Base-by-base conservation (phyloP, 2,329 filamentous ascomycete genomes). In the Hypoxylon sp. region DNA sequence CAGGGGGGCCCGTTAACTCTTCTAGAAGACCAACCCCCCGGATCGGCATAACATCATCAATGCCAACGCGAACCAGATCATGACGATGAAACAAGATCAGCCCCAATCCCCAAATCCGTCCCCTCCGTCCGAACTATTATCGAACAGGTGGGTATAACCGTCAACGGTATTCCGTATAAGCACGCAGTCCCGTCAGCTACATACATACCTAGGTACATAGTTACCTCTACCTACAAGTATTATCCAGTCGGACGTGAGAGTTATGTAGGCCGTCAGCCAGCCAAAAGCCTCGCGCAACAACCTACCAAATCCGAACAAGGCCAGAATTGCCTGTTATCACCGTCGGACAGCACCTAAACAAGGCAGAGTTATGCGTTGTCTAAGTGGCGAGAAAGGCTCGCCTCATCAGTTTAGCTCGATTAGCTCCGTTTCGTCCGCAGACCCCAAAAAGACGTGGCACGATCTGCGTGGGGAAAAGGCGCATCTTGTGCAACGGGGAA, bases 361-460 rank as follows among this genome's bases (percentile, higher is more conserved):
- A 22, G 22, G 24, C 49, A n/a, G n/a, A n/a, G n/a, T n/a, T n/a
- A 44, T 51, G 14, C 4, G 54, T 45, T 50, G 42, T 46, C 28
- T 30, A 30, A 46, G 60, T 64, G 44, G 63, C 49, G 42, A 62
- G 22, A 22, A 33, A 33, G 2, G 44, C 24, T 16, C n/a, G 52
- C 40, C 33, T 32, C 30, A 36, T 40, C 51, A 58, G 57, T 6
- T 36, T 14, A 36, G 9, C 9, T 40, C n/a, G n/a, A 18, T 40
- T 40, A 40, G 36, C 36, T 57, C 52, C 46, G 48, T 64, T 64
- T 56, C 51, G 59, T 46, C 46, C 42, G 38, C 42, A 24, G 40
- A 55, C 26, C 20, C 53, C 58, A 62, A 49, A 51, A 52, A 68
- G 66, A 68, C 66, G 66, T 68, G 66, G 66, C 66, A 68, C 63